A percentile compares a stretch with the other conserved stretches of the same genome.
Evolutionary conservation across 805 yeast species (phyloP).

Genomic region (Candida peoriensis): DNA sequence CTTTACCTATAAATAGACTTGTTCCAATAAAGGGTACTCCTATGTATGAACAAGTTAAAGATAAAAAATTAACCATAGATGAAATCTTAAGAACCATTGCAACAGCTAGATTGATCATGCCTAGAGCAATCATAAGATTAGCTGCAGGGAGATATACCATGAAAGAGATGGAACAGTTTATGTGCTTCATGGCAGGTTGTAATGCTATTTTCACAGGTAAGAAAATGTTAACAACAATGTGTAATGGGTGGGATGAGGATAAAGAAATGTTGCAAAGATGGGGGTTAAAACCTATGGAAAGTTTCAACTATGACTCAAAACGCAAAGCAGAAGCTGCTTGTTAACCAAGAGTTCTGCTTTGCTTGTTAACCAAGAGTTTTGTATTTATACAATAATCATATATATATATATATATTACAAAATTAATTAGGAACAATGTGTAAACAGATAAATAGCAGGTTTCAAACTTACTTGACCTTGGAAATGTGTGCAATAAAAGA

Average conservation of each 20-base stretch:
- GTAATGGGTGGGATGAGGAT: conserved; percentile 83
- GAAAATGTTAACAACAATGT: conserved; percentile 76
- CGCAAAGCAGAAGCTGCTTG: conserved; percentile 9
- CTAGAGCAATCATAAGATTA: conserved; percentile 60
- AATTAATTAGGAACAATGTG: no score
- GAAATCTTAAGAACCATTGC: conserved; percentile 65
- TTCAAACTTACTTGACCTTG: no score
- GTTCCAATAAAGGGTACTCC: conserved; percentile 82
- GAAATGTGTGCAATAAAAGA: no score
- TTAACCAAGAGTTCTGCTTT: not conserved
- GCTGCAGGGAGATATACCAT: conserved; percentile 82
- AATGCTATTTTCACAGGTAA: conserved; percentile 82
- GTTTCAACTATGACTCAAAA: conserved; percentile 26
- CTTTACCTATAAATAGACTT: conserved; percentile 72
- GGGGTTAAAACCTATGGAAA: conserved; percentile 60
- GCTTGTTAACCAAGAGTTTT: no score
- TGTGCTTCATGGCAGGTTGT: conserved; percentile 74
- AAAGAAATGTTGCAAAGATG: conserved; percentile 60
- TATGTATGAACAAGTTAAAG: conserved; percentile 48
- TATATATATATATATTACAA: no score
- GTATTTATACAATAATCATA: not conserved
- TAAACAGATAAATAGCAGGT: no score
- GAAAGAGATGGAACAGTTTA: conserved; percentile 70
- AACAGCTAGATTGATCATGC: conserved; percentile 74
- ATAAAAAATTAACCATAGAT: conserved; percentile 50